phyloP scores from a whole-genome alignment of 352 stramenopile species.

The Hyaloperonospora brassicae region DNA sequence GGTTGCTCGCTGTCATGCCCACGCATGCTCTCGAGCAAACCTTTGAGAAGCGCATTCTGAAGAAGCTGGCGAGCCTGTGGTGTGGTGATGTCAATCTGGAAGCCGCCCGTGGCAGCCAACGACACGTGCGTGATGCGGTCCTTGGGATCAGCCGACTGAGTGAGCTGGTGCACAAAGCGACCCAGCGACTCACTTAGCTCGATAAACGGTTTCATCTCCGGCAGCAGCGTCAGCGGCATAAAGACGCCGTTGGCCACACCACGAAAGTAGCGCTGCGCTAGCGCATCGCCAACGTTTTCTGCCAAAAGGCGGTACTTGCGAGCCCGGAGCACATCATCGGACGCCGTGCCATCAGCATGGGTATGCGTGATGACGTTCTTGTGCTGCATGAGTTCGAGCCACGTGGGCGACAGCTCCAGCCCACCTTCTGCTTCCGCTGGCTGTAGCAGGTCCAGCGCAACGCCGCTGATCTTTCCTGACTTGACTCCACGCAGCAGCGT shows the following conservation, averaged over 20 bases:
- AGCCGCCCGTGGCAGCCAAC: conserved; percentile 49
- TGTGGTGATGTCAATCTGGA: conserved; percentile 71
- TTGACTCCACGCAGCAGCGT: conserved; percentile 62
- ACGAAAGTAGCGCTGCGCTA: conserved; percentile 61
- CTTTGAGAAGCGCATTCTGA: conserved; percentile 68
- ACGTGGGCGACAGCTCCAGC: conserved; percentile 30
- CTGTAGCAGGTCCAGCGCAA: conserved; percentile 74
- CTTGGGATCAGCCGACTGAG: conserved; percentile 52
- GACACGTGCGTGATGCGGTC: conserved; percentile 59
- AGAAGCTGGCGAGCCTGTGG: conserved; percentile 62
- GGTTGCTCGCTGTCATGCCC: conserved; percentile 16
- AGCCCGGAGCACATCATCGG: conserved; percentile 65
- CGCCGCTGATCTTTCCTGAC: conserved; percentile 74
- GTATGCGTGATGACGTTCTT: conserved; percentile 81
- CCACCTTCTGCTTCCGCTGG: conserved; percentile 14
- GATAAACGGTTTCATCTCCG: conserved; percentile 80
- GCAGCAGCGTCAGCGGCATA: conserved; percentile 66
- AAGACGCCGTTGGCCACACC: conserved; percentile 80
- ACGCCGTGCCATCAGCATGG: conserved; percentile 83
- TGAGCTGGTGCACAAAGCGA: conserved; percentile 59
- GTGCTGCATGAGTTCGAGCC: conserved; percentile 74
- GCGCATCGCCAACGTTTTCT: conserved; percentile 68
- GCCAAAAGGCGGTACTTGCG: conserved; percentile 70
- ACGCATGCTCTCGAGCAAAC: conserved; percentile 55
- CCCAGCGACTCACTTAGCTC: conserved; percentile 61